A percentile compares a stretch with the other conserved stretches of the same genome.
Evolutionary conservation across 2,329 filamentous ascomycete genomes (phyloP).

Genomic region (Neurospora sp.): DNA sequence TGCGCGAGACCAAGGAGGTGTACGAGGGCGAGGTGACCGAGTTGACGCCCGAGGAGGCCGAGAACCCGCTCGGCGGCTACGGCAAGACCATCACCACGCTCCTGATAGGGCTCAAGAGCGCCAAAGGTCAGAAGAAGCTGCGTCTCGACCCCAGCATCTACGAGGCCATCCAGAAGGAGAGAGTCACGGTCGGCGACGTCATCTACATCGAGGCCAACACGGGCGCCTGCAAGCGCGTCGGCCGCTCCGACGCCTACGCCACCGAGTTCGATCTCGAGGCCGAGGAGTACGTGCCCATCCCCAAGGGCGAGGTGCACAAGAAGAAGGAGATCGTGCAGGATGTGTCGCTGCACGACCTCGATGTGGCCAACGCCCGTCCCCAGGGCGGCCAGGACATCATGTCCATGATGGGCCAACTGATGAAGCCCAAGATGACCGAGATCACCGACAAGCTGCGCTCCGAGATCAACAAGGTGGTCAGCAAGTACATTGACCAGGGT

Average conservation of each 20-base stretch:
- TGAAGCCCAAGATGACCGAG: conserved; percentile 99
- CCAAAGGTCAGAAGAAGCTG: conserved; percentile 95
- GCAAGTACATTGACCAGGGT: conserved; percentile 97
- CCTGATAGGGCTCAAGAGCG: conserved; percentile 87
- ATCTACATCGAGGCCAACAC: conserved; percentile 99
- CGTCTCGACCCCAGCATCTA: conserved; percentile 96
- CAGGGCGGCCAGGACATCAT: conserved; percentile 98
- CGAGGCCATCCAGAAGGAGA: conserved; percentile 97
- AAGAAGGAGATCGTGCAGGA: conserved; percentile 99
- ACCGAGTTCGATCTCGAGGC: conserved; percentile 98
- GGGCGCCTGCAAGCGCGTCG: conserved; percentile 93
- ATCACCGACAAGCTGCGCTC: conserved; percentile 93
- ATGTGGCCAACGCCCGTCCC: conserved; percentile 88
- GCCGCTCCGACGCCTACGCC: conserved; percentile 89
- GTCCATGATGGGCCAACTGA: conserved; percentile 99
- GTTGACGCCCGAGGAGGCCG: conserved; percentile 92
- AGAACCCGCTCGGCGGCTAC: conserved; percentile 94
- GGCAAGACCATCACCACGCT: conserved; percentile 96
- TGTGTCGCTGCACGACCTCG: conserved; percentile 91
- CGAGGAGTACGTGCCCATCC: conserved; percentile 97
- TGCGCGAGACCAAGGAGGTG: conserved; percentile 97
- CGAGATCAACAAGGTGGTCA: conserved; percentile 99
- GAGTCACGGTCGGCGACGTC: conserved; percentile 90
- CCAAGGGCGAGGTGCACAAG: conserved; percentile 98
- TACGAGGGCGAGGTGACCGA: conserved; percentile 99